phyloP scores from a whole-genome alignment of 2,329 filamentous ascomycete species.

The Gliomastix tumulicola region DNA sequence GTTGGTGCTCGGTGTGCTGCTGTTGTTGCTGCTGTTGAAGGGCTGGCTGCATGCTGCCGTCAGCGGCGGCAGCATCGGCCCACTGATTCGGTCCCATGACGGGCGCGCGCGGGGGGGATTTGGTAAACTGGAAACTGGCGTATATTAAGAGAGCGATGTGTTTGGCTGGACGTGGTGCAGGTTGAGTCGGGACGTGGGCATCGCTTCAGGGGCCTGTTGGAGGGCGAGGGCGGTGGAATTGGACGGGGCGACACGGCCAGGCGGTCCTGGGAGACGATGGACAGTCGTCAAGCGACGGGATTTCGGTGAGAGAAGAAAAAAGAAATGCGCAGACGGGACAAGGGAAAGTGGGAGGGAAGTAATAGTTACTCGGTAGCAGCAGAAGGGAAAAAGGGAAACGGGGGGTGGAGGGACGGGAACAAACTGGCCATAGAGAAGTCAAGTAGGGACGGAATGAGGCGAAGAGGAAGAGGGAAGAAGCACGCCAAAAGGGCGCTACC shows the following conservation, averaged over 20 bases:
- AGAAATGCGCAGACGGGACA: no score
- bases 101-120: neutral
- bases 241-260: no score
- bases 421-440: neutral
- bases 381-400: neutral
- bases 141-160: no score
- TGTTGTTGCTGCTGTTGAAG: neutral
- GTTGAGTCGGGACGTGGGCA: no score
- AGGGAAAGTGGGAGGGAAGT: neutral
- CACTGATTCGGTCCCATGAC: neutral
- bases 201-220: no score
- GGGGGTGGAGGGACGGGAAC: neutral
- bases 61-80: neutral
- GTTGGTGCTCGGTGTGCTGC: conserved; percentile 1
- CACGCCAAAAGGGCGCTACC: no score
- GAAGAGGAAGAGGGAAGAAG: neutral
- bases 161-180: no score
- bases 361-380: neutral
- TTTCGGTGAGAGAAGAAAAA: no score
- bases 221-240: no score
- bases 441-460: neutral
- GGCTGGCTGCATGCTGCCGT: neutral
- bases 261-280: no score
- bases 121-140: no score
- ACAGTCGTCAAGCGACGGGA: no score